These are phyloP conservation scores for Phytophthora tentaculata DNA, from an alignment of 352 stramenopile genomes.

Conservation along the genomic window DNA sequence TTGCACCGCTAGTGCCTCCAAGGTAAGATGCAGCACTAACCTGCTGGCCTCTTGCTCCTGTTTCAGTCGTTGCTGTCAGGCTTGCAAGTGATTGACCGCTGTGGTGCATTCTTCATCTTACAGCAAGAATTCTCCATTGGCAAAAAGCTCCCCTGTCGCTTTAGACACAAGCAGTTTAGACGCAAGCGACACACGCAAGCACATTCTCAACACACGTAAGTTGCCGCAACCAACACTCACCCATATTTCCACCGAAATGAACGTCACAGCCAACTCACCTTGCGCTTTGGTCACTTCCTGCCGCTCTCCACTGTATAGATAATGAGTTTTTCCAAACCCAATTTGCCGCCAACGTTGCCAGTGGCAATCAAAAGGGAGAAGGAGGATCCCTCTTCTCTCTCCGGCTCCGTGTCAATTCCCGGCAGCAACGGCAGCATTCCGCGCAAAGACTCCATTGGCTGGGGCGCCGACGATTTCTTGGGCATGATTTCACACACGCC, in stretches of 20 bases:
- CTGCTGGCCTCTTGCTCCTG: neutral
- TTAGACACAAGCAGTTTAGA: conserved; percentile 18
- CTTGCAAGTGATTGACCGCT: conserved; percentile 1
- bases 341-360: conserved; percentile 68
- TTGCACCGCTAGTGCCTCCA: neutral
- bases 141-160: conserved; percentile 32
- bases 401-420: conserved; percentile 42
- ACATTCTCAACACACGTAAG: conserved; percentile 9
- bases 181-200: neutral
- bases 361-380: conserved; percentile 79
- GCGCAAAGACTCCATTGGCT: conserved; percentile 86
- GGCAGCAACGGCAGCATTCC: conserved; percentile 43
- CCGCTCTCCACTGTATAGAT: conserved; percentile 9
- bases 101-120: conserved; percentile 1
- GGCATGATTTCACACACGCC: conserved; percentile 91
- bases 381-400: conserved; percentile 31
- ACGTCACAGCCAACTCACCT: neutral
- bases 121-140: conserved; percentile 7
- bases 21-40: conserved; percentile 2
- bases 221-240: conserved; percentile 2
- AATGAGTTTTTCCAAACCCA: conserved; percentile 57
- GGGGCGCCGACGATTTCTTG: conserved; percentile 85
- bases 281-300: conserved; percentile 6
- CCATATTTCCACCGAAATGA: neutral
- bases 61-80: too few relatives aligned